A percentile compares a stretch with the other conserved stretches of the same genome.
Evolutionary conservation across 352 stramenopile genomes (phyloP).

Genomic region (Peronospora farinosa): DNA sequence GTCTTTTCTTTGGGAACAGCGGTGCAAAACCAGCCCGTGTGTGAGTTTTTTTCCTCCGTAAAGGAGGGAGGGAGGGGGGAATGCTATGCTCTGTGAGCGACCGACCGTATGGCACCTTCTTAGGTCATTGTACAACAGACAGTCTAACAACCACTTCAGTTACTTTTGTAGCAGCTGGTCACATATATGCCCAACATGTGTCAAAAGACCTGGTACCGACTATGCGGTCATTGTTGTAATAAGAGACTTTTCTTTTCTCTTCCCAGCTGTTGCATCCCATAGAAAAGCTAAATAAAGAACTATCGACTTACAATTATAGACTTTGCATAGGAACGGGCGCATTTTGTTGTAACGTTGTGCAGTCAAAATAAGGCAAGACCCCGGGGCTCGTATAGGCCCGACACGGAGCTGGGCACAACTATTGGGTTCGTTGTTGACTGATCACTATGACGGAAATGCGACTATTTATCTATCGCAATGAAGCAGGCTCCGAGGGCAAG

Average conservation of each 20-base stretch:
- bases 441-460: conserved; percentile 70
- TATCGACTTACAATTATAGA: conserved; percentile 12
- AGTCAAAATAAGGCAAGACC: conserved; percentile 23
- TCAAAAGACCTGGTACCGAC: conserved; percentile 5
- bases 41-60: too few species aligned
- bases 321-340: conserved; percentile 10
- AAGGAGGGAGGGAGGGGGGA: too few species aligned
- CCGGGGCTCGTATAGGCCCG: conserved; percentile 1
- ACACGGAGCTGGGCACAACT: conserved; percentile 6
- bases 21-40: too few species aligned
- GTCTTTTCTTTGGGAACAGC: too few species aligned
- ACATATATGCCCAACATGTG: not conserved
- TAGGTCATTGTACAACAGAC: too few species aligned
- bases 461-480: conserved; percentile 85
- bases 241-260: not conserved
- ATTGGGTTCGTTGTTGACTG: conserved; percentile 8
- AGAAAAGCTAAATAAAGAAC: conserved; percentile 1
- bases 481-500: conserved; percentile 75
- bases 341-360: conserved; percentile 29
- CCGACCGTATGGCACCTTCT: too few species aligned
- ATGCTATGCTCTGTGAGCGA: too few species aligned
- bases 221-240: conserved; percentile 15
- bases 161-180: not conserved
- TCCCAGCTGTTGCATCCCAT: not conserved
- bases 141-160: not conserved